Evolutionary conservation across 108 stramenopile species (phyloP), one percentile per base, ranked within the genome.

Genomic region (Mediolabrus comicus): DNA sequence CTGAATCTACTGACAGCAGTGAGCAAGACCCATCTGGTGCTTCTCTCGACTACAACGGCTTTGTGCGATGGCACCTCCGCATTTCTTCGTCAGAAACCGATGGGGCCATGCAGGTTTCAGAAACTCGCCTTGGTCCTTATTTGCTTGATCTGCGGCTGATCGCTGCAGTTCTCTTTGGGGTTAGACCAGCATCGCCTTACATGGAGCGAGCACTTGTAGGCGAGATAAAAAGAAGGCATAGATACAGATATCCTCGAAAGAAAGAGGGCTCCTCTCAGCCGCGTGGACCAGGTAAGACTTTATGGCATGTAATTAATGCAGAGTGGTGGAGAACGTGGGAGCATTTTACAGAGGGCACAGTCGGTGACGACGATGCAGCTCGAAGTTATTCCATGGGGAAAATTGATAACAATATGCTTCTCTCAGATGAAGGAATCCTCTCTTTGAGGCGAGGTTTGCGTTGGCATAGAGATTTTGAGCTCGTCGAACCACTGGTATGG

Each of bases 231-330:
- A 62, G 84, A 33, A 87, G 94, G 19, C 90, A 92, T 72, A 84
- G 81, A 60, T 70, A 63, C 27, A 59, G 89, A 54, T 89, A 87
- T 66, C 94, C 91, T 12, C 85, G 86, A 53, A 87, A 75, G 8
- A 38, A 46, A 17, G 36, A 59, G 1, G 68, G 65, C 24, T 67
- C 72, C 4, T 74, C 83, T 11, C 83, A 88, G 54, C 87, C 88
- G 9, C 73, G 90, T 39, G 94, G 94, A 34, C 91, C 94, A 17
- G 41, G 74, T 51, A 91, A 91, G 27, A 95, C 94, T 4, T 59
- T 91, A 32, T 95, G 94, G 94, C 89, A 88, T 64, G 74, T 95
- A 14, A 84, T 95, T 34, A 87, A 89, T 71, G 73, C 83, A 55
- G 69, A 55, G 13, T 95, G 94, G 94, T 86, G 60, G 49, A 74